Conservation (phyloP, 441 rosid genomes). For the Pelargonium hybrid region DNA sequence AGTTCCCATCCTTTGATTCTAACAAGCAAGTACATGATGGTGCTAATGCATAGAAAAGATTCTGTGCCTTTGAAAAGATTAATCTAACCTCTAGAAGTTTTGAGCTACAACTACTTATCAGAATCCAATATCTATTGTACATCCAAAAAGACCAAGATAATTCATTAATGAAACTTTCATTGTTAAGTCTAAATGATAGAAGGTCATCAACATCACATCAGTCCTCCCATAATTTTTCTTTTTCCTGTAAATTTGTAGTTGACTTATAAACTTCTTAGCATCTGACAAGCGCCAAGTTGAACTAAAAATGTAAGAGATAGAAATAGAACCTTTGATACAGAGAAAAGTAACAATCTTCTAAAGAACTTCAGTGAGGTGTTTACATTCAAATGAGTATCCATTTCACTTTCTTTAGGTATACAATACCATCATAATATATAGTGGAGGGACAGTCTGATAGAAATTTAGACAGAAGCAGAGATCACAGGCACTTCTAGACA, state of each 20-base stretch:
- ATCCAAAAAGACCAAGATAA: not conserved
- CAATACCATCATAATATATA: not conserved
- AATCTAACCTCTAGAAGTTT: not conserved
- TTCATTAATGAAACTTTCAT: too few relatives aligned
- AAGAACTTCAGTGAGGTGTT: not conserved
- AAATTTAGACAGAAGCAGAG: not conserved
- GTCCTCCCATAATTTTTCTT: too few relatives aligned
- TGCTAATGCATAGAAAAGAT: not conserved
- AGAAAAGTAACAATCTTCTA: too few relatives aligned
- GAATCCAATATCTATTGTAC: not conserved
- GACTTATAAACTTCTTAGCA: not conserved
- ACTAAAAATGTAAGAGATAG: too few relatives aligned
- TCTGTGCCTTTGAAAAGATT: not conserved
- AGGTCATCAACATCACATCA: too few relatives aligned
- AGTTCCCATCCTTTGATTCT: not conserved
- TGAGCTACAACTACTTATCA: not conserved
- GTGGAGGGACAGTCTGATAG: not conserved
- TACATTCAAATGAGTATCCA: not conserved
- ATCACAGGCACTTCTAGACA: not conserved
- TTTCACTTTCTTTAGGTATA: not conserved
- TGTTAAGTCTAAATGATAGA: too few relatives aligned
- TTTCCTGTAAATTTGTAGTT: not conserved
- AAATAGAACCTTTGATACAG: too few relatives aligned
- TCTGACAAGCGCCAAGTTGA: not conserved
- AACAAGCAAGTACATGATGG: not conserved